Conservation (phyloP, 148 eudicot species). For the Persicaria maculosa region DNA sequence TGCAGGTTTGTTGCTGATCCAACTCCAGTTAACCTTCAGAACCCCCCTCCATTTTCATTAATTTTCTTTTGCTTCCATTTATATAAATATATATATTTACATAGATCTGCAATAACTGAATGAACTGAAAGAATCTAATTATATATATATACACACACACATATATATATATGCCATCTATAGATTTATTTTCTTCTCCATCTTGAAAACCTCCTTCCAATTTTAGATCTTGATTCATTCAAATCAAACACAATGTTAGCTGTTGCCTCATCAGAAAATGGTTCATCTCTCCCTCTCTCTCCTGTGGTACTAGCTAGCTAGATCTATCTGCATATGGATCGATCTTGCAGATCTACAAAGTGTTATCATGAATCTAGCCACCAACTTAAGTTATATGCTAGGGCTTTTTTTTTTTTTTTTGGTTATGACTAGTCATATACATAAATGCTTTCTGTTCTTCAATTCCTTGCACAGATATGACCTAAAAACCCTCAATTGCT, state of each 20-base stretch:
- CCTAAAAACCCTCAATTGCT: neutral
- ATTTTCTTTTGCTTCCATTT: neutral
- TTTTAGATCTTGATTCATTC: neutral
- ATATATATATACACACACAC: neutral
- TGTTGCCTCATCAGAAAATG: constrained; percentile 3
- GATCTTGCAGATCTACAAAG: neutral
- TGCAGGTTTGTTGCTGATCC: constrained; percentile 11
- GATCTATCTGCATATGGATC: neutral
- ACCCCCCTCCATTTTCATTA: neutral
- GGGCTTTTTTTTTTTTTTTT: neutral
- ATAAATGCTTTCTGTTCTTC: neutral
- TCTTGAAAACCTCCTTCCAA: neutral
- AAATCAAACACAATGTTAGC: neutral
- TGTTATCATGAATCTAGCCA: neutral
- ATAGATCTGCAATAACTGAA: constrained; percentile 8
- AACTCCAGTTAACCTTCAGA: constrained; percentile 6
- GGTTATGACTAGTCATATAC: neutral
- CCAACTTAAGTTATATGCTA: neutral
- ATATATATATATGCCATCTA: neutral
- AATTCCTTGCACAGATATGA: neutral
- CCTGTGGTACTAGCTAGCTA: neutral
- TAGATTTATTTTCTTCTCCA: no score
- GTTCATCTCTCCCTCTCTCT: neutral
- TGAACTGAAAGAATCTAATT: constrained; percentile 4
- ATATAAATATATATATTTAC: neutral